Evolutionary conservation across 345 rosid genomes (phyloP), one percentile per base, ranked within the genome.

Genomic region (Eucalyptus microcorys): DNA sequence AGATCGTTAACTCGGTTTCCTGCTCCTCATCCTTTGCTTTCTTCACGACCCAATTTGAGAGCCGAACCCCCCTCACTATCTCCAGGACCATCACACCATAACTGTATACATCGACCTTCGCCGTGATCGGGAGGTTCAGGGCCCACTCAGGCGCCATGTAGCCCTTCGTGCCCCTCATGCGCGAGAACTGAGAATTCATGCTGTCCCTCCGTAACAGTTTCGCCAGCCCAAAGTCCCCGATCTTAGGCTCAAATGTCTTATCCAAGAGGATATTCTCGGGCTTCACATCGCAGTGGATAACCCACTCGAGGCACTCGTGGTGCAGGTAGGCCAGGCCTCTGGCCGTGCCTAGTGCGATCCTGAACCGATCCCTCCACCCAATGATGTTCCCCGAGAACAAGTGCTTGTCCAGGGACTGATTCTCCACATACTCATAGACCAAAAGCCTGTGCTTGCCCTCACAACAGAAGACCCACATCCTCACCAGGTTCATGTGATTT

Each of bases 201-300:
- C 53, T 37, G 37, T 59, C 92, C 85, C 93, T 89, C 50, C 88
- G 90, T 15, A 87, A 88, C 88, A 95, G 91, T 91, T 93, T 94
- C 9, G 95, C 94, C 4, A 95, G 90, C 40, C 95, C 95, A 14
- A 94, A 95, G 48, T 94, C 96, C 6, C 95, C 91, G 59, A 94
- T 91, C 87, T 93, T 94, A 48, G 96, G 93, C 55, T 93, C 92
- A 37, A 91, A 92, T 26, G 92, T 93, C 11, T 76, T 88, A 59
- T 93, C 95, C 34, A 95, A 91, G 81, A 95, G 91, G 76, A 95
- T 92, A 88, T 94, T 95, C 84, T 93, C 94, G n/a, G 97, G 95
- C 88, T 95, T 94, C 37, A 94, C 92, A 84, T 95, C 96, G 11
- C 97, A 95, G 57, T 95, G 97, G 47, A 94, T 89, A 80, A 95